Evolutionary conservation across 805 yeast genomes (phyloP).

Genomic region (Lipomyces chichibuensis): DNA sequence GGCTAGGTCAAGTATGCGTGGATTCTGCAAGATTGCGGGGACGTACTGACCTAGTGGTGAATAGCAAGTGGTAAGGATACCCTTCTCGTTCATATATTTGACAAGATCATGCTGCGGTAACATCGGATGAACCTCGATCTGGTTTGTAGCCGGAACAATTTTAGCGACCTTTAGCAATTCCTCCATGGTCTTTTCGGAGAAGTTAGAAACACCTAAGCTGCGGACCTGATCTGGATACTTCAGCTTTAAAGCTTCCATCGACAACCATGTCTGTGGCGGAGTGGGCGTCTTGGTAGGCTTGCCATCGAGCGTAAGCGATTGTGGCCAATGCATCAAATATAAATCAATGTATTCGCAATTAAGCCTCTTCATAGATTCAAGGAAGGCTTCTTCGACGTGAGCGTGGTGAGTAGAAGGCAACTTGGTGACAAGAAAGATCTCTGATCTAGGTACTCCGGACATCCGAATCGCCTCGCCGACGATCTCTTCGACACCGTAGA

Average conservation of each 20-base stretch:
- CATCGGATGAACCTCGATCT: slow-evolving; percentile 74
- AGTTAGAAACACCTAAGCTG: slow-evolving; percentile 74
- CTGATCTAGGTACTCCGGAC: slow-evolving; percentile 50
- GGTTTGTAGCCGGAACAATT: slow-evolving; percentile 67
- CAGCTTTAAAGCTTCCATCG: slow-evolving; percentile 61
- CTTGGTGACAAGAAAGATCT: slow-evolving; percentile 68
- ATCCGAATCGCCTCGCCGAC: slow-evolving; percentile 59
- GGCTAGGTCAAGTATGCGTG: slow-evolving; percentile 66
- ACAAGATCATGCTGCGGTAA: slow-evolving; percentile 66
- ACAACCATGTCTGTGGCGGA: slow-evolving; percentile 70
- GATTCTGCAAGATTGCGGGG: slow-evolving; percentile 60
- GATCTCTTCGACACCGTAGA: slow-evolving; percentile 65
- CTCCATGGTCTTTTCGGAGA: slow-evolving; percentile 55
- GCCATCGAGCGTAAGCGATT: slow-evolving; percentile 42
- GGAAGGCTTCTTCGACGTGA: slow-evolving; percentile 53
- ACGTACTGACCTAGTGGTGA: slow-evolving; percentile 73
- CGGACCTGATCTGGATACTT: slow-evolving; percentile 65
- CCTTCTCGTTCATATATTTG: slow-evolving; percentile 55
- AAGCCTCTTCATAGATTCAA: slow-evolving; percentile 55
- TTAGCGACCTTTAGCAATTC: slow-evolving; percentile 55
- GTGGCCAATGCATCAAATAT: slow-evolving; percentile 71
- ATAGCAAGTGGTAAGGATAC: slow-evolving; percentile 68
- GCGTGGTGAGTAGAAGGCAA: slow-evolving; percentile 51
- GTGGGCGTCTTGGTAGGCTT: slow-evolving; percentile 55
- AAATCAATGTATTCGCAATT: slow-evolving; percentile 66